phyloP scores from a whole-genome alignment of 225 moss, liverwort and hornwort genomes.

The Polytrichum formosum region DNA sequence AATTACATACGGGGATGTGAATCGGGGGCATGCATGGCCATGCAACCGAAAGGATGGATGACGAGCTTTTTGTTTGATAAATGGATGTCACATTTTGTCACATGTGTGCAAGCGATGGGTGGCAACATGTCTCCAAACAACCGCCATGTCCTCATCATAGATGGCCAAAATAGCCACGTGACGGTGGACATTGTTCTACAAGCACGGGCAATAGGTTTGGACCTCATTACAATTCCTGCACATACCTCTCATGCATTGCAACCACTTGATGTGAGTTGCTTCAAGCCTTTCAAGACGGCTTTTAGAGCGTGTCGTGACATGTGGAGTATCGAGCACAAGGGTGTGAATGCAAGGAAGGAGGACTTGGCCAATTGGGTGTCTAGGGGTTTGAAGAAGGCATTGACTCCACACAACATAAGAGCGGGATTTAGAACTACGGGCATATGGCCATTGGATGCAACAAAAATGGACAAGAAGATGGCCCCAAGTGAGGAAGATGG shows the following conservation, averaged over 20 bases:
- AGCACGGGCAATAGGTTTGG: not conserved
- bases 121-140: constrained; percentile 1
- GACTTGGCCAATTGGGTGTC: constrained; percentile 10
- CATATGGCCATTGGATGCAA: constrained; percentile 12
- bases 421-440: constrained; percentile 5
- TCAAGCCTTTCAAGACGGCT: constrained; percentile 1
- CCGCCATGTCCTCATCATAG: constrained; percentile 5
- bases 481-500: not conserved
- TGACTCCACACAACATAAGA: constrained; percentile 11
- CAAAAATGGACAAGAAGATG: constrained; percentile 2
- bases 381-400: constrained; percentile 1
- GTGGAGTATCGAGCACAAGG: not conserved
- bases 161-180: not conserved
- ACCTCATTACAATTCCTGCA: constrained; percentile 1
- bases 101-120: not conserved
- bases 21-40: constrained; percentile 8
- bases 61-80: constrained; percentile 1
- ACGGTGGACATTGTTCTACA: not conserved
- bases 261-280: constrained; percentile 6
- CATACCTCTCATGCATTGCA: constrained; percentile 11
- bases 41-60: constrained; percentile 16
- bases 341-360: not conserved
- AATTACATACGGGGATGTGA: not conserved
- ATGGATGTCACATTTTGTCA: constrained; percentile 1
- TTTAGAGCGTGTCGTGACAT: constrained; percentile 6